These are phyloP conservation scores for Pseudopithomyces chartarum DNA, from an alignment of 2,329 filamentous ascomycete species.

Conservation along the genomic window DNA sequence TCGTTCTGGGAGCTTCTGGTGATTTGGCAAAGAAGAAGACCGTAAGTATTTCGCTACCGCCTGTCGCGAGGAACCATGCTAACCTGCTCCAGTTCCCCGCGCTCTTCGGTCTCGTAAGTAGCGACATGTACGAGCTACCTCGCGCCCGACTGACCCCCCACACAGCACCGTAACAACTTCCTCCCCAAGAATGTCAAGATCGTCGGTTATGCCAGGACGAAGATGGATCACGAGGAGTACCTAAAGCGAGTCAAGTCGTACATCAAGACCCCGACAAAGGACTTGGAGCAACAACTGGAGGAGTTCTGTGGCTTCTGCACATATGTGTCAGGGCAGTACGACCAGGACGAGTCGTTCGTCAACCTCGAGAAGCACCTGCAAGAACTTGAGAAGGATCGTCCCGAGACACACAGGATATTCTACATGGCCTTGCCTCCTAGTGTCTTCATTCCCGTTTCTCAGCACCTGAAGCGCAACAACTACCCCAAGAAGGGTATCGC, in stretches of 20 bases:
- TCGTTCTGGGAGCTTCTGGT: slow-evolving; percentile 95
- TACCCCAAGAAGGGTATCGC: slow-evolving; percentile 91
- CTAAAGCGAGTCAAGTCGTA: slow-evolving; percentile 93
- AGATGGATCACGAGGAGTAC: slow-evolving; percentile 98
- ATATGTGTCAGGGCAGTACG: slow-evolving; percentile 97
- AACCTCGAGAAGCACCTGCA: slow-evolving; percentile 83
- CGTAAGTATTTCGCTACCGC: slow-evolving; percentile 57
- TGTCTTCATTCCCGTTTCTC: slow-evolving; percentile 96
- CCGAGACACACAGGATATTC: slow-evolving; percentile 90
- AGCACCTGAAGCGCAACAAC: slow-evolving; percentile 96
- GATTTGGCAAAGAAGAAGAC: slow-evolving; percentile 99
- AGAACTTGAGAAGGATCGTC: slow-evolving; percentile 78
- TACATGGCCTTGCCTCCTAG: slow-evolving; percentile 99
- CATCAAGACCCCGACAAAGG: slow-evolving; percentile 98
- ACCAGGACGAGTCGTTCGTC: slow-evolving; percentile 93
- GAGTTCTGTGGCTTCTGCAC: slow-evolving; percentile 87
- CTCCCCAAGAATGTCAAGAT: slow-evolving; percentile 95
- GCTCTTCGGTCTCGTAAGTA: slow-evolving; percentile 91
- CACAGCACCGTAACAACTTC: slow-evolving; percentile 96
- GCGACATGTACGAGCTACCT: slow-evolving; percentile 11
- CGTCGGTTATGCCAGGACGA: slow-evolving; percentile 97
- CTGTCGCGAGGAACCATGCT: slow-evolving; percentile 22
- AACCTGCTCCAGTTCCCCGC: slow-evolving; percentile 77
- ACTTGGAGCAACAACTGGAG: slow-evolving; percentile 91
- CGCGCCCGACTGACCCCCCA: slow-evolving; percentile 26